phyloP scores from a whole-genome alignment of 1,139 yeast species.

The Sugiyamaella pinicola region DNA sequence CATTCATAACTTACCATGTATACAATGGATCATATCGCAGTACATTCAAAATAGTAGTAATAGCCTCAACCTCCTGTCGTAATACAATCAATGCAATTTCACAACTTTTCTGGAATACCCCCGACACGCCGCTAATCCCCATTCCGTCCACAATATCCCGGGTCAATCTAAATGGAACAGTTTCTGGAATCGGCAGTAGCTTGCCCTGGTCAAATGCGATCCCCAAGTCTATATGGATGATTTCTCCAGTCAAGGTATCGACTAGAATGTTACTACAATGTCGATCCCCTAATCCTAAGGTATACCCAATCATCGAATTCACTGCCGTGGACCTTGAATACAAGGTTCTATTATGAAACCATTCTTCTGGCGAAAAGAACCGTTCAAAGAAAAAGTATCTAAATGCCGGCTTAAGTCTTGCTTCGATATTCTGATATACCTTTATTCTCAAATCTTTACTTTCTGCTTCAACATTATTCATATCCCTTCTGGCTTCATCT shows the following conservation, averaged over 20 bases:
- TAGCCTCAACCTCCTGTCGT: conserved; percentile 65
- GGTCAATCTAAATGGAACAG: conserved; percentile 89
- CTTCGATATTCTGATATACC: conserved; percentile 55
- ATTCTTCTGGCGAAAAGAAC: conserved; percentile 56
- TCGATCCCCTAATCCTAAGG: conserved; percentile 92
- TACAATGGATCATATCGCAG: conserved; percentile 91
- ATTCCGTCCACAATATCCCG: conserved; percentile 91
- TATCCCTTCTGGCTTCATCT: conserved; percentile 62
- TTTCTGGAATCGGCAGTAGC: conserved; percentile 81
- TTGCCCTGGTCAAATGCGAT: conserved; percentile 91
- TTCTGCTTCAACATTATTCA: conserved; percentile 60
- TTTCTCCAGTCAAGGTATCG: conserved; percentile 82
- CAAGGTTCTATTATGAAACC: conserved; percentile 67
- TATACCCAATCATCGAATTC: conserved; percentile 81
- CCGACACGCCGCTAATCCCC: conserved; percentile 81
- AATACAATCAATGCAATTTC: conserved; percentile 74
- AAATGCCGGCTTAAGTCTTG: conserved; percentile 64
- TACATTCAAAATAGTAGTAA: conserved; percentile 81
- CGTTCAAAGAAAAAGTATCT: conserved; percentile 68
- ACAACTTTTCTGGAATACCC: conserved; percentile 70
- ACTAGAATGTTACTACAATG: conserved; percentile 87
- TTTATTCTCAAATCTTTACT: conserved; percentile 51
- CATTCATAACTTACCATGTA: conserved; percentile 64
- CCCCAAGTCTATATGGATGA: conserved; percentile 93
- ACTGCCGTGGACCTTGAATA: conserved; percentile 85